Base-by-base conservation (phyloP, 257 asterid species). In the Cynanchum wilfordii region DNA sequence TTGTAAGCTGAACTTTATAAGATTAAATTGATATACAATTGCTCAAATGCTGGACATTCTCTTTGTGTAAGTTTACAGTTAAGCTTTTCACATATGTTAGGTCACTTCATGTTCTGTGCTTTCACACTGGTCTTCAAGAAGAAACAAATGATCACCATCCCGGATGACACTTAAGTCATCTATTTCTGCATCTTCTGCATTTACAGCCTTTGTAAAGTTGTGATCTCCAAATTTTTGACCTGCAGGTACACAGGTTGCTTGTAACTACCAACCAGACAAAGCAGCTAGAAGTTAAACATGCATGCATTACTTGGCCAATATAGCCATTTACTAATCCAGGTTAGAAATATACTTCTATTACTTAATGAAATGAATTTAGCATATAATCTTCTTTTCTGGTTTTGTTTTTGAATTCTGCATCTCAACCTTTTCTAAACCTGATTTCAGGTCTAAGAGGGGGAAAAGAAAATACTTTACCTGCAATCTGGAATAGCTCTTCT, bases 121-220 rank as follows among this genome's bases (percentile, higher is more conserved):
- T 51, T 70, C 73, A 12, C 75, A 54, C 60, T 58, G 70, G 59
- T 75, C 83, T 73, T 85, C 73, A 70, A 82, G 60, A 59, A 93
- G 81, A 81, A 86, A 90, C 83, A 93, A 70, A 79, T 91, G 96
- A 75, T 93, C 98, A 17, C 97, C 97, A 70, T 93, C 98, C 67
- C 92, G 83, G 74, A 93, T 62, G 71, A 88, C 93, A 60, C 83
- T 82, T 33, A 89, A 7, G 80, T 93, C 96, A 36, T 93, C 96
- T 79, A 93, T 85, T 77, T 89, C 97, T 77, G 96, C 96, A 67
- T 85, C 77, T 74, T 93, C 96, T 57, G 84, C 86, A 77, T 77
- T 88, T 67, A 82, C 80, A 54, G 86, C 80, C 65, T 76, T 80
- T 64, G 87, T 76, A 45, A 91, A 71, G 72, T 79, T 79, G 75